phyloP scores from a whole-genome alignment of 805 yeast genomes.

The Wickerhamiella sergipiensis region DNA sequence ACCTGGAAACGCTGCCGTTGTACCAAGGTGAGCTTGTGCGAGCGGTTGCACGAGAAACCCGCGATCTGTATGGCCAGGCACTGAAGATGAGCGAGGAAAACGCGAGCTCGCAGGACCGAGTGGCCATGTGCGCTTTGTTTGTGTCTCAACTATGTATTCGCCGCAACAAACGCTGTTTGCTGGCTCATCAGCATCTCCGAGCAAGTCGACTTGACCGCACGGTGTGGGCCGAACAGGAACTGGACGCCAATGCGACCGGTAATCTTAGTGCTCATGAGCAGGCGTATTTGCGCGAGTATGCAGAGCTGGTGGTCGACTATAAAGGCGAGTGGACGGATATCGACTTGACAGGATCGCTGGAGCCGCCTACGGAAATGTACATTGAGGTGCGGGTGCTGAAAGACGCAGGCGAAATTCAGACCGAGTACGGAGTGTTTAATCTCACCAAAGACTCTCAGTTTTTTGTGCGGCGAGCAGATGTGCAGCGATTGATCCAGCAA shows the following conservation, averaged over 20 bases:
- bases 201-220: slow-evolving; percentile 51
- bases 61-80: slow-evolving; percentile 24
- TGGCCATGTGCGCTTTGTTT: slow-evolving; percentile 29
- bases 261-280: slow-evolving; percentile 63
- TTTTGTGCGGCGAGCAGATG: slow-evolving; percentile 87
- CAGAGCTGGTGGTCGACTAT: slow-evolving; percentile 56
- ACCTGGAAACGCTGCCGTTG: slow-evolving; percentile 49
- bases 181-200: slow-evolving; percentile 70
- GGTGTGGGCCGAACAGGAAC: slow-evolving; percentile 45
- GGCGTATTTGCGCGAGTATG: slow-evolving; percentile 59
- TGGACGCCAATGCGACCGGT: slow-evolving; percentile 26
- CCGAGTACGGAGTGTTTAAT: slow-evolving; percentile 88
- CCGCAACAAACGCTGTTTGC: slow-evolving; percentile 75
- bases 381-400: slow-evolving; percentile 86
- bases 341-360: slow-evolving; percentile 77
- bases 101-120: slow-evolving; percentile 26
- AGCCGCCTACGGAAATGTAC: slow-evolving; percentile 83
- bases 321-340: slow-evolving; percentile 71
- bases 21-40: slow-evolving; percentile 63
- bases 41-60: slow-evolving; percentile 56
- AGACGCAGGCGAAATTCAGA: slow-evolving; percentile 94
- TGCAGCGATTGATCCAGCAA: slow-evolving; percentile 84
- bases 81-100: slow-evolving; percentile 45
- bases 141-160: slow-evolving; percentile 67
- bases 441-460: slow-evolving; percentile 88